These are phyloP conservation scores for Zygoascus bituminiphila DNA, from an alignment of 805 yeast genomes.

Conservation along the genomic window DNA sequence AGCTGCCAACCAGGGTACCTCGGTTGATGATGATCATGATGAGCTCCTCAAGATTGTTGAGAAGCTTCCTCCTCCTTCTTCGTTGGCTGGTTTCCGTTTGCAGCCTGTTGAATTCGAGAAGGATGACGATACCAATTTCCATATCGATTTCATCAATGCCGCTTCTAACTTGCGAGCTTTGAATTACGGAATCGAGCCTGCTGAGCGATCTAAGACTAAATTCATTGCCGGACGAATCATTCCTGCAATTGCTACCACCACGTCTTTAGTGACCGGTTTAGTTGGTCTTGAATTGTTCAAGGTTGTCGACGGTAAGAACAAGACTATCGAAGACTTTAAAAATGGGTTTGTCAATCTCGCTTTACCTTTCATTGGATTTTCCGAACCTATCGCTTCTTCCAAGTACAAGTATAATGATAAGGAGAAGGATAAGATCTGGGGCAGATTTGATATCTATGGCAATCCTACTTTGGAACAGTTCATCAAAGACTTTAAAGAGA, in stretches of 20 bases:
- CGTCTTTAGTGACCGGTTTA: slow-evolving; percentile 94
- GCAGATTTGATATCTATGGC: slow-evolving; percentile 62
- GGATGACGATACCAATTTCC: slow-evolving; percentile 95
- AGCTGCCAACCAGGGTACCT: slow-evolving; percentile 66
- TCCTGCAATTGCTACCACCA: slow-evolving; percentile 98
- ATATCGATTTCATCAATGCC: slow-evolving; percentile 90
- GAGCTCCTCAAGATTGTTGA: slow-evolving; percentile 63
- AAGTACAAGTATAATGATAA: slow-evolving; percentile 74
- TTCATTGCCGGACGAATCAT: slow-evolving; percentile 97
- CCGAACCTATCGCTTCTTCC: slow-evolving; percentile 87
- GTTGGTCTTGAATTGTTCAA: slow-evolving; percentile 88
- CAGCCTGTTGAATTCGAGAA: slow-evolving; percentile 93
- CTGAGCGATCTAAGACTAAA: slow-evolving; percentile 84
- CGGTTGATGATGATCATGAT: slow-evolving; percentile 42
- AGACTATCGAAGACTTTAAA: slow-evolving; percentile 73
- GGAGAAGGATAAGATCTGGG: slow-evolving; percentile 88
- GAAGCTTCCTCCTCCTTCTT: slow-evolving; percentile 78
- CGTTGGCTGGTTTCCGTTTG: slow-evolving; percentile 81
- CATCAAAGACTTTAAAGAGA: slow-evolving; percentile 62
- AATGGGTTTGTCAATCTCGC: slow-evolving; percentile 91
- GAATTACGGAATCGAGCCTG: slow-evolving; percentile 82
- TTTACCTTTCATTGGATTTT: slow-evolving; percentile 91
- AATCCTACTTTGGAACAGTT: slow-evolving; percentile 68
- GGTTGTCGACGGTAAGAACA: slow-evolving; percentile 63
- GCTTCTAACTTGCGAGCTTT: slow-evolving; percentile 94